Evolutionary conservation across 2,329 filamentous ascomycete species (phyloP).

Genomic region (Xylaria sp.): DNA sequence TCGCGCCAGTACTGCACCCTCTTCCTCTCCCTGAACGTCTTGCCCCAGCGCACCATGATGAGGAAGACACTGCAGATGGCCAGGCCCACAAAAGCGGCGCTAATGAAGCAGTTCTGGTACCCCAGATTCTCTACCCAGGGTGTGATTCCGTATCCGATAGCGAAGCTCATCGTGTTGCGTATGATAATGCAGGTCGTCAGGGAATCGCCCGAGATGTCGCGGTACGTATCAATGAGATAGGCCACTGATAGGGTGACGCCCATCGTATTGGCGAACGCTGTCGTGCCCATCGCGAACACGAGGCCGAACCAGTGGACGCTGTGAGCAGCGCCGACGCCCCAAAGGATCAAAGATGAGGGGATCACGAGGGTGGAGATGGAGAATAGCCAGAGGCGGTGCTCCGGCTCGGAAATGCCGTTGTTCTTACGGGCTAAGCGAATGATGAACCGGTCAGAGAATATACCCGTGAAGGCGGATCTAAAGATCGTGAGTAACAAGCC

Average conservation of each 20-base stretch:
- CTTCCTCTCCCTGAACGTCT: slow-evolving; percentile 46
- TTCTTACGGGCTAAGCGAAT: slow-evolving; percentile 55
- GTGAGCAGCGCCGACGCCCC: slow-evolving; percentile 51
- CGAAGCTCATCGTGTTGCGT: slow-evolving; percentile 55
- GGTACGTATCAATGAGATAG: slow-evolving; percentile 57
- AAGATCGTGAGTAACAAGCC: slow-evolving; percentile 26
- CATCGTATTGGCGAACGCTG: slow-evolving; percentile 51
- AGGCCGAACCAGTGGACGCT: slow-evolving; percentile 57
- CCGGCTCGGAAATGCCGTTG: slow-evolving; percentile 55
- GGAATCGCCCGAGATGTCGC: slow-evolving; percentile 54
- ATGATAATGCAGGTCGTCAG: slow-evolving; percentile 56
- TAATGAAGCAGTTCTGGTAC: slow-evolving; percentile 58
- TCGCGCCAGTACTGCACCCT: slow-evolving; percentile 48
- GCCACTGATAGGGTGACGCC: slow-evolving; percentile 54
- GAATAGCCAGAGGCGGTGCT: slow-evolving; percentile 57
- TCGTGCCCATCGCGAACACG: slow-evolving; percentile 54
- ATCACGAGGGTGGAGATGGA: slow-evolving; percentile 46
- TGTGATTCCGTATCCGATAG: slow-evolving; percentile 57
- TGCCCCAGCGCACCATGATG: slow-evolving; percentile 49
- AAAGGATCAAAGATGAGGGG: slow-evolving; percentile 45
- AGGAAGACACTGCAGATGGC: slow-evolving; percentile 48
- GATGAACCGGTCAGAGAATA: slow-evolving; percentile 53
- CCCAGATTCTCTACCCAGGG: slow-evolving; percentile 57
- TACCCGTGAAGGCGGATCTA: slow-evolving; percentile 47
- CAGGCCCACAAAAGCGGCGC: slow-evolving; percentile 48